These are phyloP conservation scores for Coniochaeta ligniaria DNA, from an alignment of 2,329 filamentous ascomycete species.

Conservation along the genomic window DNA sequence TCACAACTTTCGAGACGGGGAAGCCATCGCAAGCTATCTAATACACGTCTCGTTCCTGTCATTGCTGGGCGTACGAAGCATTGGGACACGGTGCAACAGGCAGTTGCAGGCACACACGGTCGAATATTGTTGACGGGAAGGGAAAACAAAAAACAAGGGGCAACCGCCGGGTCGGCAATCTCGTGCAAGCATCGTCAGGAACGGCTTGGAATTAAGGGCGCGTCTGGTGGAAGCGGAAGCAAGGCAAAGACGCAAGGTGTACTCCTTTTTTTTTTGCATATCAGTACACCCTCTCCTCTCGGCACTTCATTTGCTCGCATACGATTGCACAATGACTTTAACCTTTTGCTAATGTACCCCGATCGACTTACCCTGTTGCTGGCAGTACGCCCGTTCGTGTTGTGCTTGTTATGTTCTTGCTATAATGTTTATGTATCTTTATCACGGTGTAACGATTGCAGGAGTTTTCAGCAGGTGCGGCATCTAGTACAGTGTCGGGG, in stretches of 20 bases:
- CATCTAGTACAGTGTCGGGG: background rate
- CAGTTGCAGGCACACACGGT: background rate
- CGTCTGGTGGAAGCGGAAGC: background rate
- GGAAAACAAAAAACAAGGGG: background rate
- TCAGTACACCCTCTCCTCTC: background rate
- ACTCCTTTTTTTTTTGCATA: background rate
- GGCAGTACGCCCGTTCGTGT: background rate
- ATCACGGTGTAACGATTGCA: background rate
- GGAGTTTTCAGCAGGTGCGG: too few species aligned
- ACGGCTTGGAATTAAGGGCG: background rate
- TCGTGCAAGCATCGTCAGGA: background rate
- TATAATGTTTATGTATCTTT: background rate
- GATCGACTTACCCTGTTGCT: background rate
- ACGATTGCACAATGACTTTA: background rate
- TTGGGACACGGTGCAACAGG: background rate
- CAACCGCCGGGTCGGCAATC: background rate
- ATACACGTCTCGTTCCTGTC: background rate
- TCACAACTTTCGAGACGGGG: background rate
- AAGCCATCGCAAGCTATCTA: background rate
- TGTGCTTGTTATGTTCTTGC: background rate
- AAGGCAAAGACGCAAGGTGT: background rate
- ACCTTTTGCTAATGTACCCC: background rate
- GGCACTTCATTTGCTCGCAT: background rate
- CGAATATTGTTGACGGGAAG: background rate
- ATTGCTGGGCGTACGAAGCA: background rate